These are phyloP conservation scores for Bombardia bombarda DNA, from an alignment of 495 filamentous ascomycete genomes.

Conservation along the genomic window DNA sequence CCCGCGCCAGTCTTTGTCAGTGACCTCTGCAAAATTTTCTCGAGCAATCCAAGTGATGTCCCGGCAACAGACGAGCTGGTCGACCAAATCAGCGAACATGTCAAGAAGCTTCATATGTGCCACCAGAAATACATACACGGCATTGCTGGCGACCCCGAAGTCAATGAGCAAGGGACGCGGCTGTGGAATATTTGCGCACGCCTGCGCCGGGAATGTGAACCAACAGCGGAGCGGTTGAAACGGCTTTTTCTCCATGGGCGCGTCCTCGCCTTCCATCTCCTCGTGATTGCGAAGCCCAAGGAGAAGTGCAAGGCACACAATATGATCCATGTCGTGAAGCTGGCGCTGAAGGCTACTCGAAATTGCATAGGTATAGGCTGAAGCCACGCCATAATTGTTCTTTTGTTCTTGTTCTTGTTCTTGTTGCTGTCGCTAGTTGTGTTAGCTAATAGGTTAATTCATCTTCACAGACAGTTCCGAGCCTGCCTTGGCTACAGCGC, in stretches of 20 bases:
- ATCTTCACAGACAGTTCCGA: conserved; percentile 36
- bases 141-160: conserved; percentile 23
- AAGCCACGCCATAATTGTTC: not conserved
- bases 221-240: conserved; percentile 5
- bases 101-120: conserved; percentile 20
- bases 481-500: conserved; percentile 46
- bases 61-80: conserved; percentile 17
- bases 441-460: no score
- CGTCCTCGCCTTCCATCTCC: conserved; percentile 60
- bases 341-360: conserved; percentile 58
- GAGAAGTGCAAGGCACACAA: conserved; percentile 23
- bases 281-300: conserved; percentile 47
- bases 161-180: conserved; percentile 46
- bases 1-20: conserved; percentile 12
- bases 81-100: conserved; percentile 30
- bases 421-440: not conserved
- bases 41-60: conserved; percentile 9
- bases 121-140: conserved; percentile 5
- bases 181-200: conserved; percentile 65
- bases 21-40: conserved; percentile 13
- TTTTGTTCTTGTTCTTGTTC: no score
- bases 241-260: conserved; percentile 38
- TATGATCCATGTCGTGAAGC: conserved; percentile 50
- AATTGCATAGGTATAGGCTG: conserved; percentile 45
- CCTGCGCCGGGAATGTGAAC: conserved; percentile 25